Evolutionary conservation across 2,329 filamentous ascomycete species (phyloP).

Genomic region (Fusarium sterilihyphosum): DNA sequence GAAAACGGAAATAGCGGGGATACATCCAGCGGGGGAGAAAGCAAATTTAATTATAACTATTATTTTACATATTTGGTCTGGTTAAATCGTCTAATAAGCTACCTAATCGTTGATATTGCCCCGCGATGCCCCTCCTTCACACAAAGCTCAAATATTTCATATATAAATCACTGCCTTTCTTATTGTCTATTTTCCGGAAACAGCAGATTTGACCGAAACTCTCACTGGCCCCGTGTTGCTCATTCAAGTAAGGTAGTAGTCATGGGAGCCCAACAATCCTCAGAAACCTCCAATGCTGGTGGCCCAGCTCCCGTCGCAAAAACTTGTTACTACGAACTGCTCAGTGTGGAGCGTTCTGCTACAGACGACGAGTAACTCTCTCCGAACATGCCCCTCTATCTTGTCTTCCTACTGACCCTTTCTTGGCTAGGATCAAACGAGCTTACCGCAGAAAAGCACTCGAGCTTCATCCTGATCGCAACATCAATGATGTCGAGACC

Average conservation of each 20-base stretch:
- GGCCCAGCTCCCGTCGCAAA: constrained; percentile 59
- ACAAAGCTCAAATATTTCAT: neutral
- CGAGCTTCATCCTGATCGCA: constrained; percentile 94
- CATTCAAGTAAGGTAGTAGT: neutral
- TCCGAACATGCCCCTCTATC: constrained; percentile 36
- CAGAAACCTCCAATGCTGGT: constrained; percentile 50
- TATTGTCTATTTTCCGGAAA: neutral
- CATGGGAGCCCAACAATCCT: constrained; percentile 69
- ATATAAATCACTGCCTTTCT: neutral
- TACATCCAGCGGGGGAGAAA: constrained; percentile 7
- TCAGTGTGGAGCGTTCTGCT: constrained; percentile 77
- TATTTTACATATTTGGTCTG: neutral
- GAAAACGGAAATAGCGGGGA: neutral
- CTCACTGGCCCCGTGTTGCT: neutral
- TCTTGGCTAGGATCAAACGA: constrained; percentile 78
- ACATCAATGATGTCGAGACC: constrained; percentile 84
- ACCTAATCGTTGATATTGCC: constrained; percentile 9
- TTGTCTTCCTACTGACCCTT: neutral
- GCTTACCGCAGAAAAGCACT: constrained; percentile 91
- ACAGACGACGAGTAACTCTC: constrained; percentile 77
- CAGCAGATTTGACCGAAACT: neutral
- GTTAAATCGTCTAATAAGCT: neutral
- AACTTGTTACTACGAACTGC: constrained; percentile 86
- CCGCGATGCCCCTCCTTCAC: constrained; percentile 34
- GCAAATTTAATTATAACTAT: neutral